These are phyloP conservation scores for Fusarium sp. DNA, from an alignment of 2,329 filamentous ascomycete genomes.

Conservation along the genomic window DNA sequence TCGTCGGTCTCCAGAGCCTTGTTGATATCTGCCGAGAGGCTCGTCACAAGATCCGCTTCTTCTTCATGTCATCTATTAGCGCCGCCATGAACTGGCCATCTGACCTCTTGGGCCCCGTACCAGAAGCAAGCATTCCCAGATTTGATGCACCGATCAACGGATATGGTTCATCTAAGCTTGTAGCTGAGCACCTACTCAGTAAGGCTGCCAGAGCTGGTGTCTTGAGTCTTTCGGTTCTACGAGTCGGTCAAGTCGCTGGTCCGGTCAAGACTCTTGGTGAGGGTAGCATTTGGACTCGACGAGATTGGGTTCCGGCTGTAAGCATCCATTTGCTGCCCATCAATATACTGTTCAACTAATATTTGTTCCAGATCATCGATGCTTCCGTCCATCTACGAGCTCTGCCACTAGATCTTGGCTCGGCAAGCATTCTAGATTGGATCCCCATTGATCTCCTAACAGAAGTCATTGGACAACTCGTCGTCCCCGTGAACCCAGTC, in stretches of 20 bases:
- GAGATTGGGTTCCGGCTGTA: background rate
- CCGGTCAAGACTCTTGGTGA: background rate
- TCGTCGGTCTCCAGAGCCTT: background rate
- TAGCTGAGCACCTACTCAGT: background rate
- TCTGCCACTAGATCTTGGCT: background rate
- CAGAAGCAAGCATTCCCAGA: background rate
- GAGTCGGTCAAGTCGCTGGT: background rate
- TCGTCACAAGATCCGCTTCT: background rate
- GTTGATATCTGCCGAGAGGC: background rate
- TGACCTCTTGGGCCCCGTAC: background rate
- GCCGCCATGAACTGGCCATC: background rate
- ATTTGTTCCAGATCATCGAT: background rate
- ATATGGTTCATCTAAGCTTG: background rate
- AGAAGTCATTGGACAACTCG: background rate
- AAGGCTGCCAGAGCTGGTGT: background rate
- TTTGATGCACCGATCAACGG: background rate
- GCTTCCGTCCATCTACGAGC: background rate
- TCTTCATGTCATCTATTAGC: background rate
- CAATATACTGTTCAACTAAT: background rate
- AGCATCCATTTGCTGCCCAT: rapidly evolving
- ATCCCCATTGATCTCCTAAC: background rate
- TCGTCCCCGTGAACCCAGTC: background rate
- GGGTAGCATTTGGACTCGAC: background rate
- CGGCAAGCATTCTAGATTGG: background rate
- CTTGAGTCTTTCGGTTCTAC: background rate